phyloP scores from a whole-genome alignment of 139 green algal species.

The Desmodesmus armatus region DNA sequence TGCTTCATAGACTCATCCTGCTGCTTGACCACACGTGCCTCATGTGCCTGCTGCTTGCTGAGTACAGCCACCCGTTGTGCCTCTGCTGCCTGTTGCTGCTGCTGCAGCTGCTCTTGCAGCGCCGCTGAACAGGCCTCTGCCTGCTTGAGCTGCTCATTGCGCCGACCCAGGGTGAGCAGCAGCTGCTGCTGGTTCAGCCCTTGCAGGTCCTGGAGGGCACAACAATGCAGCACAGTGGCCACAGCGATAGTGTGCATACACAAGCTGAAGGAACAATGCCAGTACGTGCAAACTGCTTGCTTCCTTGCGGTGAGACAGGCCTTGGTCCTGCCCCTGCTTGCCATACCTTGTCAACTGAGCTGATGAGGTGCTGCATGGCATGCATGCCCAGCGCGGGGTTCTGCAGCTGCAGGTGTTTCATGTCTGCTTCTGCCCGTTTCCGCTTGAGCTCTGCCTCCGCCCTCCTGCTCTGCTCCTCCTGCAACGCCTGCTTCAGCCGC shows the following conservation, averaged over 20 bases:
- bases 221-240: not conserved
- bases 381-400: too few species aligned
- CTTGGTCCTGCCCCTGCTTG: too few species aligned
- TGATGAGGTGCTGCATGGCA: not conserved
- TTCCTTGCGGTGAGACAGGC: too few species aligned
- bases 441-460: conserved; percentile 6
- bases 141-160: not conserved
- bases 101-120: not conserved
- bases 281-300: not conserved
- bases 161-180: conserved; percentile 1
- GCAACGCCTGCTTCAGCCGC: not conserved
- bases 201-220: not conserved
- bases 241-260: not conserved
- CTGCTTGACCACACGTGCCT: not conserved
- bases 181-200: not conserved
- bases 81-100: conserved; percentile 9
- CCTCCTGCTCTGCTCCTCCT: conserved; percentile 6
- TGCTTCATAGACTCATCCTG: conserved; percentile 21
- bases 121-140: not conserved
- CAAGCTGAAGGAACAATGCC: not conserved
- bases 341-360: not conserved
- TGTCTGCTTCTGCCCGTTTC: conserved; percentile 6
- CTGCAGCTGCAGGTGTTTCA: conserved; percentile 9
- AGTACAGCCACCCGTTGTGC: not conserved
- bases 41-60: not conserved